These are phyloP conservation scores for Lagenaria siceraria DNA, from an alignment of 306 rosid species.

Conservation along the genomic window DNA sequence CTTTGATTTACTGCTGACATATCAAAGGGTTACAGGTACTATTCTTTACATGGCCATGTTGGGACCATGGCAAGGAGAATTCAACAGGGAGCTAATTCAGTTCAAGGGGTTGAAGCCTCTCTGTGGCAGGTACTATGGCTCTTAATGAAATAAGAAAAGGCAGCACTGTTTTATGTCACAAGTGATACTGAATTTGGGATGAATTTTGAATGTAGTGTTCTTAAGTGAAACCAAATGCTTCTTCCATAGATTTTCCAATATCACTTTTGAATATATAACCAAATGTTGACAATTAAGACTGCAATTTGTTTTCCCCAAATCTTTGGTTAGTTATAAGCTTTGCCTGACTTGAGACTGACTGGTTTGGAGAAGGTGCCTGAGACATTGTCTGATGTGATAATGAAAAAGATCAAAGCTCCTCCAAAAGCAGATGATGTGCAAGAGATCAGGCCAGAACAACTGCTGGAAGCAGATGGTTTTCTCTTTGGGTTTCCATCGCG, in stretches of 20 bases:
- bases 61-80: slow-evolving; percentile 80
- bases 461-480: slow-evolving; percentile 74
- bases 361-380: slow-evolving; percentile 62
- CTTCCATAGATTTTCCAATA: neutral
- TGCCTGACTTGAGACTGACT: slow-evolving; percentile 15
- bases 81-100: slow-evolving; percentile 65
- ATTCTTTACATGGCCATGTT: slow-evolving; percentile 81
- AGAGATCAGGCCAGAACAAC: slow-evolving; percentile 76
- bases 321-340: neutral
- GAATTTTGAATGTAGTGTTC: neutral
- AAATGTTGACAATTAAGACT: neutral
- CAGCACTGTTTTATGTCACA: neutral
- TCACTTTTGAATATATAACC: neutral
- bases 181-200: neutral
- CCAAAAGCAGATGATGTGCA: slow-evolving; percentile 52
- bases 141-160: neutral
- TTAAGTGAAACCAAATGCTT: neutral
- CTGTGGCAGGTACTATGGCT: slow-evolving; percentile 59
- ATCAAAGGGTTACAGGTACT: slow-evolving; percentile 32
- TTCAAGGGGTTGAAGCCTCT: slow-evolving; percentile 79
- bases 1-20: neutral
- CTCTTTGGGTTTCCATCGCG: slow-evolving; percentile 92
- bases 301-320: neutral
- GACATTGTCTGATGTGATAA: slow-evolving; percentile 44
- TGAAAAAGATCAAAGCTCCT: slow-evolving; percentile 72